phyloP scores from a whole-genome alignment of 2,329 filamentous ascomycete genomes.

The Trichophyton benhamiae region DNA sequence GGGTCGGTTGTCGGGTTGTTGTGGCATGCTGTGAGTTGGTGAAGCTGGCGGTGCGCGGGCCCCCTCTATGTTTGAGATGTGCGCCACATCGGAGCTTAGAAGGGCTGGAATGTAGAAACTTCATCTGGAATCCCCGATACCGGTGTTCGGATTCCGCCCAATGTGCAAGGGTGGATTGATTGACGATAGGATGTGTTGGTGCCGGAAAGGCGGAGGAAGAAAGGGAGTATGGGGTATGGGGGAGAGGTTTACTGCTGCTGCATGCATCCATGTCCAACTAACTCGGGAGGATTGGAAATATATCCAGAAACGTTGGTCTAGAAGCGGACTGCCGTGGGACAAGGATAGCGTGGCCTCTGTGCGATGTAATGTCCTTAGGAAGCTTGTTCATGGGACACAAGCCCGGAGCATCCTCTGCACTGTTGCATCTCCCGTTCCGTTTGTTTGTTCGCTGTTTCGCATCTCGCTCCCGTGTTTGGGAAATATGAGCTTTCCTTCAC shows the following conservation, averaged over 20 bases:
- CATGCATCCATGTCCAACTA: not conserved
- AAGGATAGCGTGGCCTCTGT: not conserved
- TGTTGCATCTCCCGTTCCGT: not conserved
- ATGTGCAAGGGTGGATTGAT: not conserved
- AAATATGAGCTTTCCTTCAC: not conserved
- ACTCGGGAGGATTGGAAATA: not conserved
- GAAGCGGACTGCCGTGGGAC: not conserved
- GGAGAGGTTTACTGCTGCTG: too few relatives aligned
- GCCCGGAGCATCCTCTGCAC: not conserved
- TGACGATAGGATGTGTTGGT: too few relatives aligned
- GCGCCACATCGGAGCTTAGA: not conserved
- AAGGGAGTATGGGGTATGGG: not conserved
- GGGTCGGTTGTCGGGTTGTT: not conserved
- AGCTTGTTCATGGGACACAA: not conserved
- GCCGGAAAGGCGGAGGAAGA: not conserved
- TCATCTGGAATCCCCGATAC: not conserved
- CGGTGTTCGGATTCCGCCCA: not conserved
- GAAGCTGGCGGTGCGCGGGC: not conserved
- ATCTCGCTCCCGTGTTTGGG: not conserved
- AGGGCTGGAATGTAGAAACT: not conserved
- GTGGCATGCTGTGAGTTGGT: slow-evolving; percentile 3
- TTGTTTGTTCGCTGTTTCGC: not conserved
- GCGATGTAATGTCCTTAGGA: not conserved
- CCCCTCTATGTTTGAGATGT: not conserved
- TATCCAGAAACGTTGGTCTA: not conserved